These are phyloP conservation scores for Lactifluus pinguis DNA, from an alignment of 768 basidiomycete genomes.

Conservation along the genomic window DNA sequence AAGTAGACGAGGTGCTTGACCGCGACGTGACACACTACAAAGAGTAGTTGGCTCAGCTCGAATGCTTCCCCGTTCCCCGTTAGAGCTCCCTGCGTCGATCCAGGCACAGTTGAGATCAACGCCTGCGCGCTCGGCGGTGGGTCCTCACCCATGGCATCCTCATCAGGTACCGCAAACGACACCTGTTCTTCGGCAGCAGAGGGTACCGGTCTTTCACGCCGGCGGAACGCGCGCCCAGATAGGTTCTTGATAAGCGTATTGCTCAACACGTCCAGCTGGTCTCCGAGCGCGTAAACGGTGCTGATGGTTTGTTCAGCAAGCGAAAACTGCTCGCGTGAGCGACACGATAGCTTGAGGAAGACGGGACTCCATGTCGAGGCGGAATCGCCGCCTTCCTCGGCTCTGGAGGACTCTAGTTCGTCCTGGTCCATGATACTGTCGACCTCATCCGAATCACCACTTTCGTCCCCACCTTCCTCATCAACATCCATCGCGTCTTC, in stretches of 20 bases:
- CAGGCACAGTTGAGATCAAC: conserved; percentile 11
- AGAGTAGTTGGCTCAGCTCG: conserved; percentile 86
- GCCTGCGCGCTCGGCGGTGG: conserved; percentile 24
- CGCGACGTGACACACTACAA: conserved; percentile 92
- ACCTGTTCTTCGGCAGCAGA: conserved; percentile 20
- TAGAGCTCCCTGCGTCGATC: conserved; percentile 4
- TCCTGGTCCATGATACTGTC: conserved; percentile 27
- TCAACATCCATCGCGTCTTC: conserved; percentile 57
- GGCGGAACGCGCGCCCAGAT: conserved; percentile 58
- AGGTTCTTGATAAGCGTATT: conserved; percentile 73
- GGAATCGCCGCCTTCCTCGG: conserved; percentile 36
- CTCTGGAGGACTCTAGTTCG: conserved; percentile 24
- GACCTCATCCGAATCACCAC: conserved; percentile 31
- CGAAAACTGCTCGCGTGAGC: conserved; percentile 91
- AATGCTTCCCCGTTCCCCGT: conserved; percentile 57
- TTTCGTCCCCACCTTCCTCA: no score
- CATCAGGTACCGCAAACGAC: conserved; percentile 27
- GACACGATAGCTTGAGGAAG: conserved; percentile 76
- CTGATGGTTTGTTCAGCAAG: conserved; percentile 96
- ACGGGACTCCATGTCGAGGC: conserved; percentile 83
- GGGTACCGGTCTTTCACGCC: conserved; percentile 13
- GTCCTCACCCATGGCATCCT: conserved; percentile 51
- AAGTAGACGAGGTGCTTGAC: conserved; percentile 97
- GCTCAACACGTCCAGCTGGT: conserved; percentile 85
- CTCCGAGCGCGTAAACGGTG: conserved; percentile 88